Evolutionary conservation across 768 basidiomycete genomes (phyloP), one percentile per base, ranked within the genome.

Genomic region (Lentinus brumalis): DNA sequence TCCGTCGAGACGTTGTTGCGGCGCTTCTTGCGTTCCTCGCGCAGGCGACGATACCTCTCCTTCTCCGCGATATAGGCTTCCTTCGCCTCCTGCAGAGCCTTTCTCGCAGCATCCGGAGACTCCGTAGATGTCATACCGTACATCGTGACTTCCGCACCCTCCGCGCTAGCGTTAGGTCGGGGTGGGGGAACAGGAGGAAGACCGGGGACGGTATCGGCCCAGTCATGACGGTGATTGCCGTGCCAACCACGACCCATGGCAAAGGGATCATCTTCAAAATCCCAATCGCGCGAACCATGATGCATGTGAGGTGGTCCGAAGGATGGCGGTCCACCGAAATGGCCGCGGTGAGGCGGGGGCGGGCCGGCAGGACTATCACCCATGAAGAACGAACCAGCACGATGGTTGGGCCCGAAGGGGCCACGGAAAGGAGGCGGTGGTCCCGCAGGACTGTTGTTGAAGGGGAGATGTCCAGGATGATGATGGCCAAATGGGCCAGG

Each of bases 21-120:
- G 39, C 65, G 63, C 60, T 61, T 63, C 59, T 67, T 69, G 53
- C 69, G 81, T 29, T 76, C 75, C 50, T 85, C 83, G 54, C 84
- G 80, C 54, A 86, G 83, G 64, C 75, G 75, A 31, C 88, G 82
- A 66, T 91, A 90, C 26, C 77, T 77, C 66, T 89, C 88, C 68
- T 92, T 92, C 72, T 86, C 83, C 1, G 78, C 79, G 73, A 84
- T 88, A 71, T 92, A 92, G 26, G 75, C 73, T 30, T 77, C 77
- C 66, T 90, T 92, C 0, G 90, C 88, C 18, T 76, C 82, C 66
- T 91, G 85, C 3, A 91, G 81, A 32, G 66, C 61, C 15, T 71
- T 67, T 65, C 64, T 74, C 35, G 63, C 50, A 15, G 66, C 69
- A 46, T 69, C 50, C 18, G 56, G 56, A 2, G 64, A 65, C 45